Evolutionary conservation across 75 land plant genomes (phyloP).

Genomic region (Selaginella tamariscina): DNA sequence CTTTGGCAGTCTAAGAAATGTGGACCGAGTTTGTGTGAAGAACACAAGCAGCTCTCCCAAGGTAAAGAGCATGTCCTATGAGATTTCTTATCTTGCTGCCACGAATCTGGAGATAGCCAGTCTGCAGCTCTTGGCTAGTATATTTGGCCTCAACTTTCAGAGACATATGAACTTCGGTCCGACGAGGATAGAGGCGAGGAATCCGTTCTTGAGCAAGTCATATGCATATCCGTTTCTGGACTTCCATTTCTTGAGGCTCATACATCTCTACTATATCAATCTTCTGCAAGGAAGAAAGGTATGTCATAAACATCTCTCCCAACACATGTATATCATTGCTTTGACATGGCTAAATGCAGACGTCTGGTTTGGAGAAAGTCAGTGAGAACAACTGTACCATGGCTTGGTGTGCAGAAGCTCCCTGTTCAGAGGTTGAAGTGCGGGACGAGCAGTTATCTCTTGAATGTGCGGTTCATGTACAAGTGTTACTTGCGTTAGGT

Average conservation of each 20-base stretch:
- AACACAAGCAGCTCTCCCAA: background rate
- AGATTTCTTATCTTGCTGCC: background rate
- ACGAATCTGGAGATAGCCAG: conserved; percentile 15
- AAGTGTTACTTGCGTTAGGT: conserved; percentile 16
- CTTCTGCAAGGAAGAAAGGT: background rate
- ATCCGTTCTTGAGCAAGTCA: conserved; percentile 17
- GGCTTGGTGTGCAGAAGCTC: background rate
- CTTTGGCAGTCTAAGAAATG: background rate
- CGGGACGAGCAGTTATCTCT: conserved; percentile 8
- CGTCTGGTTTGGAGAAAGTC: too few relatives aligned
- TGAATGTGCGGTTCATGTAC: conserved; percentile 17
- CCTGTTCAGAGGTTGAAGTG: background rate
- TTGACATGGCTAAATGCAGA: too few relatives aligned
- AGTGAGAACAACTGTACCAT: background rate
- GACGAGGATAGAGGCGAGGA: background rate
- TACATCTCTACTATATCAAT: conserved; percentile 13
- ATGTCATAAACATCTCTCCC: background rate
- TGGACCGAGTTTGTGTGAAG: background rate
- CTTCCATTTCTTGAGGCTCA: conserved; percentile 15
- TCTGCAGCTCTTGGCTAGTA: conserved; percentile 19
- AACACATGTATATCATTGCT: too few relatives aligned
- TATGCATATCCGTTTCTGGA: conserved; percentile 25
- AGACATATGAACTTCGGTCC: background rate
- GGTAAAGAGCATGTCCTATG: background rate
- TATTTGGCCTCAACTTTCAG: conserved; percentile 19